These are phyloP conservation scores for Fusarium verrucosum DNA, from an alignment of 2,329 filamentous ascomycete species.

Conservation along the genomic window DNA sequence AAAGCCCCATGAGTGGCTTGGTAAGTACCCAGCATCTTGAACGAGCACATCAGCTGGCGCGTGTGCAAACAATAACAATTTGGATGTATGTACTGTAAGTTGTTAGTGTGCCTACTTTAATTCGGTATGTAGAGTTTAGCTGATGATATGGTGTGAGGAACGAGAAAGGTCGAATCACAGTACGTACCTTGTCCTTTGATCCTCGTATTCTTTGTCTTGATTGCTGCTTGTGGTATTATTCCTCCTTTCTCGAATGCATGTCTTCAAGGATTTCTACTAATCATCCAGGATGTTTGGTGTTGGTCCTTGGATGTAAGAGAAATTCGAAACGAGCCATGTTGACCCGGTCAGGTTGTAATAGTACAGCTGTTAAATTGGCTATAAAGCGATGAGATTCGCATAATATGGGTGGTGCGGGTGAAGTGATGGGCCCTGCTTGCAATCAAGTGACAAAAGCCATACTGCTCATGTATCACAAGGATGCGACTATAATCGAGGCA, in stretches of 20 bases:
- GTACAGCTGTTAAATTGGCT: neutral
- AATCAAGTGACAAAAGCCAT: constrained; percentile 9
- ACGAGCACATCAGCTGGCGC: constrained; percentile 5
- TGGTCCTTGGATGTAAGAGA: neutral
- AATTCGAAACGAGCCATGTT: neutral
- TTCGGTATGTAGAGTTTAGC: constrained; percentile 20
- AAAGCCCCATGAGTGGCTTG: constrained; percentile 14
- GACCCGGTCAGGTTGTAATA: neutral
- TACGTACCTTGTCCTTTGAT: constrained; percentile 13
- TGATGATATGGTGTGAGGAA: constrained; percentile 16
- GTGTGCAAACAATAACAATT: constrained; percentile 18
- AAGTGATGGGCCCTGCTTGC: constrained; percentile 13
- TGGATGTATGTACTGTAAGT: constrained; percentile 7
- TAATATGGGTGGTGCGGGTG: neutral
- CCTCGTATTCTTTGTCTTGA: constrained; percentile 32
- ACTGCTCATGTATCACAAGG: constrained; percentile 23
- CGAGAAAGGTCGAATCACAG: constrained; percentile 10
- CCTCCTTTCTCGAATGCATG: constrained; percentile 28
- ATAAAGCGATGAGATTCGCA: neutral
- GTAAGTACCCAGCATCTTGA: constrained; percentile 14
- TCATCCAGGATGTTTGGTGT: neutral
- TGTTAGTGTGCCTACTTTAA: constrained; percentile 14
- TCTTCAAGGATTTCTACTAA: constrained; percentile 5
- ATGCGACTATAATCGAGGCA: constrained; percentile 33
- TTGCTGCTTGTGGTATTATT: constrained; percentile 18